phyloP scores from a whole-genome alignment of 2,329 filamentous ascomycete genomes.

The Penicillium olsonii region DNA sequence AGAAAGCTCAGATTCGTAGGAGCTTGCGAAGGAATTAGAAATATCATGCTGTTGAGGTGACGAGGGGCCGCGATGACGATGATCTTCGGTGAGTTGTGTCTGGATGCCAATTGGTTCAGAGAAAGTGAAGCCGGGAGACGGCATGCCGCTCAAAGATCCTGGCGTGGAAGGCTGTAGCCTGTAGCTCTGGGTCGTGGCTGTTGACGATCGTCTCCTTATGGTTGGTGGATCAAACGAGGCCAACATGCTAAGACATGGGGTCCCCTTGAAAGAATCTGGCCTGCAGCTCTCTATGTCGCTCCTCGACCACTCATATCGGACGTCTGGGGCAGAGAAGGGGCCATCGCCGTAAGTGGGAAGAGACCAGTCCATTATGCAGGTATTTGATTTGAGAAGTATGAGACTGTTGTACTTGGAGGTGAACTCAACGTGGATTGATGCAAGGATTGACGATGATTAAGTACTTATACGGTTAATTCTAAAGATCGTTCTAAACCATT shows the following conservation, averaged over 20 bases:
- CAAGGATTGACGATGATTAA: background rate
- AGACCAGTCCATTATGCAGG: constrained; percentile 3
- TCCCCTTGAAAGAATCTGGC: background rate
- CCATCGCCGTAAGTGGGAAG: background rate
- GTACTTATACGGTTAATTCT: background rate
- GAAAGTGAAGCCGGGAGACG: background rate
- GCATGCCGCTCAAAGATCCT: background rate
- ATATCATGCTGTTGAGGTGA: background rate
- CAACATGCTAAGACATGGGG: background rate
- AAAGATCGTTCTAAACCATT: no score
- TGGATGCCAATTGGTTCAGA: background rate
- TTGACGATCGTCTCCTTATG: background rate
- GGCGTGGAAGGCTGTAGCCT: background rate
- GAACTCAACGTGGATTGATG: no score
- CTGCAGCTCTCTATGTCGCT: background rate
- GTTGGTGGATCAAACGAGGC: background rate
- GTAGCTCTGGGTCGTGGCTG: background rate
- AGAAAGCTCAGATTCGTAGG: background rate
- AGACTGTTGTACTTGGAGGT: no score
- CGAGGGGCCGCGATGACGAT: background rate
- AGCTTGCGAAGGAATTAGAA: background rate
- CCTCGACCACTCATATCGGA: background rate
- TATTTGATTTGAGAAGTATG: no score
- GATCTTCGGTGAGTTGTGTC: background rate
- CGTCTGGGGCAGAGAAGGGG: background rate